A percentile compares a stretch with the other conserved stretches of the same genome.
phyloP scores from a whole-genome alignment of 108 stramenopile genomes.

The Craspedostauros australis region DNA sequence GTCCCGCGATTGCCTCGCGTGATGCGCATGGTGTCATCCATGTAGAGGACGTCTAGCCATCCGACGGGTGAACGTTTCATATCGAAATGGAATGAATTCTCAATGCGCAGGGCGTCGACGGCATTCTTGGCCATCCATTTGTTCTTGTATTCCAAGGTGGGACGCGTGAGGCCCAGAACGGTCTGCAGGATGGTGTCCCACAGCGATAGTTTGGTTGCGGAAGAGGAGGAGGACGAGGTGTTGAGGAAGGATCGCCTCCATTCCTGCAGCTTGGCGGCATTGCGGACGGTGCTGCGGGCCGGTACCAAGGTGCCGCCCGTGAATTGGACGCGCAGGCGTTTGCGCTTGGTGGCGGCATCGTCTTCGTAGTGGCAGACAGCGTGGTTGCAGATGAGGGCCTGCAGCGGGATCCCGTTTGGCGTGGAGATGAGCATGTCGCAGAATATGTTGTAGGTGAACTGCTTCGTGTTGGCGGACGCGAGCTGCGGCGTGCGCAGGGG shows the following conservation, averaged over 20 bases:
- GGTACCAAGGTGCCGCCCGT: slow-evolving; percentile 28
- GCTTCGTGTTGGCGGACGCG: slow-evolving; percentile 2
- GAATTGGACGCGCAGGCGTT: slow-evolving; percentile 33
- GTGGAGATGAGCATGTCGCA: slow-evolving; percentile 27
- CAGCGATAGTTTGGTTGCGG: too few relatives aligned
- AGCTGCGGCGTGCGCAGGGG: neutral
- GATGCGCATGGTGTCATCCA: slow-evolving; percentile 54
- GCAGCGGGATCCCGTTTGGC: slow-evolving; percentile 25
- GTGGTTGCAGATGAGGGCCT: slow-evolving; percentile 25
- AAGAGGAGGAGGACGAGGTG: too few relatives aligned
- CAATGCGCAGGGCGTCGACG: too few relatives aligned
- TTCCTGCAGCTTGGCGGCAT: slow-evolving; percentile 8
- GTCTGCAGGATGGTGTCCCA: too few relatives aligned
- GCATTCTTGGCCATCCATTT: too few relatives aligned
- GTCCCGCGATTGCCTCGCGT: slow-evolving; percentile 50
- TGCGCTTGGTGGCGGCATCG: slow-evolving; percentile 6
- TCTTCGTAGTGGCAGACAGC: slow-evolving; percentile 23
- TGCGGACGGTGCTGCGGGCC: neutral
- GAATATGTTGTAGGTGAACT: slow-evolving; percentile 24
- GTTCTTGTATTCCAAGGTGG: too few relatives aligned
- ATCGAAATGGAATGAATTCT: slow-evolving; percentile 20
- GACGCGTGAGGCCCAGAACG: too few relatives aligned
- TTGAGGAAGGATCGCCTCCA: slow-evolving; percentile 45
- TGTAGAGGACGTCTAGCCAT: slow-evolving; percentile 46
- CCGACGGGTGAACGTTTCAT: slow-evolving; percentile 35